These are phyloP conservation scores for Cystobasidium ongulense DNA, from an alignment of 768 basidiomycete genomes.

Conservation along the genomic window DNA sequence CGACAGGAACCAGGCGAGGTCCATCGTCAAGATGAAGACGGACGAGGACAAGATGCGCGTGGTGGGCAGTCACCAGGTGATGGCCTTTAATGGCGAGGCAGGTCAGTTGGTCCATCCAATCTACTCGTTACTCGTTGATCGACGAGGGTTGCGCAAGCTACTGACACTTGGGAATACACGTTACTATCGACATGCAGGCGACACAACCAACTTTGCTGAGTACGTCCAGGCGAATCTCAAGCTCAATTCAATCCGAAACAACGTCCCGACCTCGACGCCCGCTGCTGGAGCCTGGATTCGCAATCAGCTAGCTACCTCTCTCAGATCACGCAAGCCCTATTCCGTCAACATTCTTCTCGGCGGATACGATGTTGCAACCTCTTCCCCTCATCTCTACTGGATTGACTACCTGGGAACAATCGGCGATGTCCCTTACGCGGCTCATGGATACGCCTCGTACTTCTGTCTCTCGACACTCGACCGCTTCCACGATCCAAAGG, in stretches of 20 bases:
- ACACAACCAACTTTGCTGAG: slow-evolving; percentile 93
- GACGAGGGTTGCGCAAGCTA: background rate
- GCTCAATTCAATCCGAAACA: slow-evolving; percentile 88
- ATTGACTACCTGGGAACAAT: slow-evolving; percentile 91
- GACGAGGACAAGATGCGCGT: slow-evolving; percentile 96
- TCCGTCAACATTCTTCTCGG: slow-evolving; percentile 85
- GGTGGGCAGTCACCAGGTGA: slow-evolving; percentile 79
- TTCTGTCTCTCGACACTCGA: slow-evolving; percentile 88
- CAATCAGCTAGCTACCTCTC: slow-evolving; percentile 72
- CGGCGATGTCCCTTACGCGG: slow-evolving; percentile 79
- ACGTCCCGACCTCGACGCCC: slow-evolving; percentile 75
- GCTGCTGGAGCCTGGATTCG: slow-evolving; percentile 95
- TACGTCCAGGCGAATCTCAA: slow-evolving; percentile 92
- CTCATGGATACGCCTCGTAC: slow-evolving; percentile 90
- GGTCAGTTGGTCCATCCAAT: slow-evolving; percentile 50
- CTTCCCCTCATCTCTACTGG: slow-evolving; percentile 77
- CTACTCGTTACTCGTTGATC: no score
- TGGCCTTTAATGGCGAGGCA: slow-evolving; percentile 92
- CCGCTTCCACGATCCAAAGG: slow-evolving; percentile 84
- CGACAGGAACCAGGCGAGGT: slow-evolving; percentile 19
- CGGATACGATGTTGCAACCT: slow-evolving; percentile 70
- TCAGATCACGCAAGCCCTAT: slow-evolving; percentile 81
- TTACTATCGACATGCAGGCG: slow-evolving; percentile 55
- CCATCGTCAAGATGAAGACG: slow-evolving; percentile 64
- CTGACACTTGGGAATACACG: background rate